phyloP scores from a whole-genome alignment of 352 stramenopile species.

The Aphanomyces euteiches region DNA sequence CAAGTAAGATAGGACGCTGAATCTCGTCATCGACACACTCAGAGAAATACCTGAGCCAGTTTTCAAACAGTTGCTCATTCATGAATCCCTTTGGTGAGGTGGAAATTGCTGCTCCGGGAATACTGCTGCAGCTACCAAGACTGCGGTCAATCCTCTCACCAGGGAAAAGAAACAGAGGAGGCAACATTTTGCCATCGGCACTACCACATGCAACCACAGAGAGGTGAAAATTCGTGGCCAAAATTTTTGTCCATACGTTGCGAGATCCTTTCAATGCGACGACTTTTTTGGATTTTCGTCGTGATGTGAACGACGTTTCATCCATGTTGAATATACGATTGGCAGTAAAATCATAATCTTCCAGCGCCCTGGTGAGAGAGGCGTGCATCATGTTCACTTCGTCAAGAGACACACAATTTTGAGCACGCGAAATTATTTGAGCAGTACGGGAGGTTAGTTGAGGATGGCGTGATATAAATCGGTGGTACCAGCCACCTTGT shows the following conservation, averaged over 20 bases:
- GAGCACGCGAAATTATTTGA: not conserved
- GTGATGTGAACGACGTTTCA: slow-evolving; percentile 6
- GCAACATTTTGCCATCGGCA: slow-evolving; percentile 26
- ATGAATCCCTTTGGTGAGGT: slow-evolving; percentile 27
- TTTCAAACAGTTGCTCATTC: not conserved
- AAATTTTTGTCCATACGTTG: slow-evolving; percentile 32
- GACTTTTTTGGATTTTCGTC: slow-evolving; percentile 25
- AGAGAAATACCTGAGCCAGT: slow-evolving; percentile 5
- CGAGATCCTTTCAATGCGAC: slow-evolving; percentile 30
- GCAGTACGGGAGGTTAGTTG: not conserved
- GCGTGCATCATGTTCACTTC: not conserved
- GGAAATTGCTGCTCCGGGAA: slow-evolving; percentile 23
- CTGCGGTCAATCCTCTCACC: slow-evolving; percentile 11
- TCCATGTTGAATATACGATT: slow-evolving; percentile 6
- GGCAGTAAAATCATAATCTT: not conserved
- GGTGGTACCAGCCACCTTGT: not conserved
- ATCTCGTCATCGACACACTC: not conserved
- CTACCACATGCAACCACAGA: slow-evolving; percentile 34
- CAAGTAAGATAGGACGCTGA: not conserved
- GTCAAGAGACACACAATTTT: not conserved
- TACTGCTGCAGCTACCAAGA: not conserved
- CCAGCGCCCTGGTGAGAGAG: not conserved
- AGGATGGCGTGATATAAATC: not conserved
- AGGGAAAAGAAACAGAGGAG: slow-evolving; percentile 30
- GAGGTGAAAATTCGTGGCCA: slow-evolving; percentile 34